phyloP scores from a whole-genome alignment of 2,329 filamentous ascomycete species.

The Neodidymelliopsis sp. region DNA sequence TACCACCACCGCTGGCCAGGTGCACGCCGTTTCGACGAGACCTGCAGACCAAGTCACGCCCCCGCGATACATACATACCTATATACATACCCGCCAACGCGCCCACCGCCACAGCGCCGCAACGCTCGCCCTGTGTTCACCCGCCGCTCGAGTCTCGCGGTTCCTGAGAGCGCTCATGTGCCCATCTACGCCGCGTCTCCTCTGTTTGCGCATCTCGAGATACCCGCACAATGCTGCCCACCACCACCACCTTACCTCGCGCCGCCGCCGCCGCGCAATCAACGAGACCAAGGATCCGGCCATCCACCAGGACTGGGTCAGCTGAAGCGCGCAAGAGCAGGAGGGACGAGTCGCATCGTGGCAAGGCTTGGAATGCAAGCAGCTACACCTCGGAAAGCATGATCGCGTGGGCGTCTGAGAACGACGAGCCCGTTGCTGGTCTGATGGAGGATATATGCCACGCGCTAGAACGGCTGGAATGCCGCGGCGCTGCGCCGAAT shows the following conservation, averaged over 20 bases:
- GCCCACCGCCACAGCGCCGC: constrained; percentile 4
- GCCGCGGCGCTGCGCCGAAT: constrained; percentile 29
- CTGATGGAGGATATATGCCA: constrained; percentile 36
- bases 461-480: constrained; percentile 42
- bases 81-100: constrained; percentile 3
- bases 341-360: constrained; percentile 17
- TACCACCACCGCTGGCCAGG: constrained; percentile 23
- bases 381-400: constrained; percentile 25
- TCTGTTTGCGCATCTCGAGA: constrained; percentile 46
- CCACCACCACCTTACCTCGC: constrained; percentile 45
- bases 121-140: constrained; percentile 6
- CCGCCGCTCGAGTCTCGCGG: constrained; percentile 34
- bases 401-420: constrained; percentile 33
- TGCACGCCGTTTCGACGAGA: constrained; percentile 24
- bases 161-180: constrained; percentile 47
- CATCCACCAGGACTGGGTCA: constrained; percentile 44
- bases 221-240: constrained; percentile 45
- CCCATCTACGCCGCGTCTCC: constrained; percentile 44
- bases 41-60: constrained; percentile 32
- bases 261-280: constrained; percentile 37
- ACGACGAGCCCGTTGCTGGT: constrained; percentile 31
- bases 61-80: constrained; percentile 15
- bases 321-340: constrained; percentile 33
- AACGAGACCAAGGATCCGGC: constrained; percentile 46
- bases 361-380: constrained; percentile 21